Conservation (phyloP, 2,329 filamentous ascomycete genomes). For the Fusarium sp. region DNA sequence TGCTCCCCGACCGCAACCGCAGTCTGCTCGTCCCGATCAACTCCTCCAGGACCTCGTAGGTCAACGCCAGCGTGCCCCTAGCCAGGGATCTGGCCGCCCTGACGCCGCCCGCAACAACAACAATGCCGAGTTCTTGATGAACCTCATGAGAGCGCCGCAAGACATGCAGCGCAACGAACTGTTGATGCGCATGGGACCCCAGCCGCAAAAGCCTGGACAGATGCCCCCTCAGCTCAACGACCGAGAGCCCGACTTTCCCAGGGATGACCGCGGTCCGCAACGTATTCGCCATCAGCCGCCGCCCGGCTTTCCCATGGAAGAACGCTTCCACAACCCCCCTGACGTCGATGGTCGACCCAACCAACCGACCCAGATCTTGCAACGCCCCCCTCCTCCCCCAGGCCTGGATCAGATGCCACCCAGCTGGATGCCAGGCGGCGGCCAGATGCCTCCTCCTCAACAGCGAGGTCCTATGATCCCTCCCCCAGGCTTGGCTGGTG, state of each 20-base stretch:
- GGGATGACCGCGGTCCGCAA: slow-evolving; percentile 50
- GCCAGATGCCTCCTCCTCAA: slow-evolving; percentile 58
- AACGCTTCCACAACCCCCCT: slow-evolving; percentile 59
- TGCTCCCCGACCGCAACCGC: slow-evolving; percentile 62
- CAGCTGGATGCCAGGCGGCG: slow-evolving; percentile 62
- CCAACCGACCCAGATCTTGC: slow-evolving; percentile 73
- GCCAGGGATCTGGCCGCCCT: slow-evolving; percentile 60
- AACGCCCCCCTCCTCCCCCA: slow-evolving; percentile 70
- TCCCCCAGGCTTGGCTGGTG: slow-evolving; percentile 65
- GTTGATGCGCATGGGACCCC: slow-evolving; percentile 62
- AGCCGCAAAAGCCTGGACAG: slow-evolving; percentile 53
- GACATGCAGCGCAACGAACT: slow-evolving; percentile 66
- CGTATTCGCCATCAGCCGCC: slow-evolving; percentile 60
- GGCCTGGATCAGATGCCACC: slow-evolving; percentile 72
- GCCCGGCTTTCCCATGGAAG: slow-evolving; percentile 65
- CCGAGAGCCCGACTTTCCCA: slow-evolving; percentile 60
- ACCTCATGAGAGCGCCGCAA: slow-evolving; percentile 74
- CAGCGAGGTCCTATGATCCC: slow-evolving; percentile 66
- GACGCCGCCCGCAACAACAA: slow-evolving; percentile 65
- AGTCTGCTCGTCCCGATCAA: slow-evolving; percentile 68
- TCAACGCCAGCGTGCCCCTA: slow-evolving; percentile 68
- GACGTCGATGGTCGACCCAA: slow-evolving; percentile 62
- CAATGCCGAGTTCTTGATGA: slow-evolving; percentile 88
- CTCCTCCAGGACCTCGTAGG: slow-evolving; percentile 71
- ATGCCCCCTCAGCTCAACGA: slow-evolving; percentile 56